Base-by-base conservation (phyloP, 2,329 filamentous ascomycete species). In the Paramyrothecium roridum region DNA sequence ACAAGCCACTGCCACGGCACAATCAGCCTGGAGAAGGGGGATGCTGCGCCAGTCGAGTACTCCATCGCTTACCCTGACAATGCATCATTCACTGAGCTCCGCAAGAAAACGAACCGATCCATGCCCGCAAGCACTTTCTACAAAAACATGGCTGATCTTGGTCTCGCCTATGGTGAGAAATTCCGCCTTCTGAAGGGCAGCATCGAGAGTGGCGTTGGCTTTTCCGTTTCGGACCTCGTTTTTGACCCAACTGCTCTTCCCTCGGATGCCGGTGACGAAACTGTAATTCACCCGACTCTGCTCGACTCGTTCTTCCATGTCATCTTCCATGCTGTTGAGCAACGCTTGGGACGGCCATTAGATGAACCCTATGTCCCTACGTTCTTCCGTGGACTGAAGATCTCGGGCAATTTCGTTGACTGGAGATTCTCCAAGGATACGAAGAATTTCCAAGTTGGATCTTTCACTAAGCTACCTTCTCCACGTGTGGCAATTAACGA, bases 241-340 rank as follows among this genome's bases (percentile, higher is more conserved):
- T 64, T 59, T 40, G 59, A 64, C 21, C 62, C 61, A 4, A 54
- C 46, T 12, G 53, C 48, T 17, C 54, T 64, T 3, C 57, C 58
- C 3, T 55, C 57, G 12, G 57, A 61, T 13, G 34, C 56, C 40
- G 58, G 59, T n/a, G 63, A 66, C 22, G 61, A 63, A 54, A 65
- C 61, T 16, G 53, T 63, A 22, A 52, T 65, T 33, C 62, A 64
- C 43, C 62, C 63, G 1, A 63, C 60, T 10, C 59, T 65, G 8
- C 55, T 67, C 3, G 63, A 67, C 50, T 57, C 63, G 13, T 61
- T 62, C 55, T 65, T 66, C 57, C 63, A 66, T 50, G 57, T 62
- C 49, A 63, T 66, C 33, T 63, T 65, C 56, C 54, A 60, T 46
- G 62, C 64, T 3, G 54, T 66, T 8, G 63, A 66, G 51, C 57